A percentile compares a stretch with the other conserved stretches of the same genome.
phyloP scores from a whole-genome alignment of 495 filamentous ascomycete genomes.

The Talaromyces borbonicus region DNA sequence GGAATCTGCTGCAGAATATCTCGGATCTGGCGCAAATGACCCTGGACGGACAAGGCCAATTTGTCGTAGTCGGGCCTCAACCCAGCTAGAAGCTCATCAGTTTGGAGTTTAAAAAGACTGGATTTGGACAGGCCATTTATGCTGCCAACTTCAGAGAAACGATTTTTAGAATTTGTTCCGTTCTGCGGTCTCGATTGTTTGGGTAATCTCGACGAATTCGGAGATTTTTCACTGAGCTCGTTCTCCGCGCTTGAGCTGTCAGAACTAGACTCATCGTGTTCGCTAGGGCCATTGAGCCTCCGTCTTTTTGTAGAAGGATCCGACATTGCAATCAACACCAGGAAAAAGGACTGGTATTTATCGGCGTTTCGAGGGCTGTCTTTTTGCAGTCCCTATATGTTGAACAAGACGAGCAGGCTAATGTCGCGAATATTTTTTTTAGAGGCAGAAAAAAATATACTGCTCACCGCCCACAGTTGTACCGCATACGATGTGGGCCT shows the following conservation, averaged over 20 bases:
- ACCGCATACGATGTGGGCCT: too few relatives aligned
- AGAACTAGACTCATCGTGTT: background rate
- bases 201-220: background rate
- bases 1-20: slow-evolving; percentile 62
- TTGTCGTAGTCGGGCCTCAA: slow-evolving; percentile 59
- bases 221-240: background rate
- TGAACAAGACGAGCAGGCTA: too few relatives aligned
- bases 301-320: slow-evolving; percentile 4
- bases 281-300: slow-evolving; percentile 4
- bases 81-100: slow-evolving; percentile 69
- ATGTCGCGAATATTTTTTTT: too few relatives aligned
- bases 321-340: background rate
- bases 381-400: too few relatives aligned
- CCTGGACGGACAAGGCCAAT: slow-evolving; percentile 53
- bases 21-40: slow-evolving; percentile 62
- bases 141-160: slow-evolving; percentile 30
- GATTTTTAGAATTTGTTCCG: background rate
- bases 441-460: too few relatives aligned
- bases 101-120: slow-evolving; percentile 76
- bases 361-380: too few relatives aligned
- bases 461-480: too few relatives aligned
- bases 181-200: background rate
- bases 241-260: background rate
- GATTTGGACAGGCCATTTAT: slow-evolving; percentile 50
- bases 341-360: too few relatives aligned